Conservation (phyloP, 2,329 filamentous ascomycete species). For the Alternaria gaisen region DNA sequence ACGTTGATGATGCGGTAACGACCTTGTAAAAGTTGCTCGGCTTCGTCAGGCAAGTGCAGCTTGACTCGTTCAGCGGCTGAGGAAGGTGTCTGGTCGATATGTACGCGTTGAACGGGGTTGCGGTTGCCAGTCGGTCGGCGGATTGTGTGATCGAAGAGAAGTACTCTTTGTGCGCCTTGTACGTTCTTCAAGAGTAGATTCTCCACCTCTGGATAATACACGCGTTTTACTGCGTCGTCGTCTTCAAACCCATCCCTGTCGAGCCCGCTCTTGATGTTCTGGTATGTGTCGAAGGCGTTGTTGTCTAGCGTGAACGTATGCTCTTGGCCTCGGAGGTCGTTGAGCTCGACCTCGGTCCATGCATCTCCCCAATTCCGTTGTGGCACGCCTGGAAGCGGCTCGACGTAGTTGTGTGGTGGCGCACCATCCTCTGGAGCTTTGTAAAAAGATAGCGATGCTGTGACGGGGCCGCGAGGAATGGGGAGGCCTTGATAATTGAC, state of each 20-base stretch:
- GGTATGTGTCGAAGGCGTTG: conserved; percentile 77
- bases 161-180: conserved; percentile 70
- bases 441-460: conserved; percentile 41
- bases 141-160: conserved; percentile 90
- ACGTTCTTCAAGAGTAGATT: conserved; percentile 72
- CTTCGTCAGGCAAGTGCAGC: conserved; percentile 72
- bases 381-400: conserved; percentile 68
- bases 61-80: conserved; percentile 74
- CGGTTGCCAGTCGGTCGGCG: conserved; percentile 73
- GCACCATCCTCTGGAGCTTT: conserved; percentile 39
- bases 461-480: conserved; percentile 41
- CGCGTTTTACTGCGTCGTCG: conserved; percentile 71
- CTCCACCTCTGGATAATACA: conserved; percentile 89
- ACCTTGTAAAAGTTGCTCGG: conserved; percentile 69
- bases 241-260: conserved; percentile 68
- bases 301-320: conserved; percentile 71
- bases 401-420: conserved; percentile 62
- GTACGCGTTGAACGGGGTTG: conserved; percentile 74
- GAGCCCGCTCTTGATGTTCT: conserved; percentile 64
- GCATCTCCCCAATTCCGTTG: conserved; percentile 69
- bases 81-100: conserved; percentile 81
- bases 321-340: conserved; percentile 78
- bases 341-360: conserved; percentile 65
- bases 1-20: conserved; percentile 88
- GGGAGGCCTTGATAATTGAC: conserved; percentile 43